These are phyloP conservation scores for Hymenotorrendiella dingleyae DNA, from an alignment of 2,329 filamentous ascomycete genomes.

Conservation along the genomic window DNA sequence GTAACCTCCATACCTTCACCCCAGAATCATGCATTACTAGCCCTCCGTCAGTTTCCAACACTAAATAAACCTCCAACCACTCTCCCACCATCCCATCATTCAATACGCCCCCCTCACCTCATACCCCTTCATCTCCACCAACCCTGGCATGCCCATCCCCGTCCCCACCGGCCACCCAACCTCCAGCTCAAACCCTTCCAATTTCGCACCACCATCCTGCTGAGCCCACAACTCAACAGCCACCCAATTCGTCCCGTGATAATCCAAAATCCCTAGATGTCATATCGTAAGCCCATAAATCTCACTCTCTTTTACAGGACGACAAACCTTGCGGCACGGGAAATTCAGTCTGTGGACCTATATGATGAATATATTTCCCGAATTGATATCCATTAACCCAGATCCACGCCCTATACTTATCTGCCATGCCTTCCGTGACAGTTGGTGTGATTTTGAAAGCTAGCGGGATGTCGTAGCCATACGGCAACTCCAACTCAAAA, in stretches of 20 bases:
- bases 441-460: slow-evolving; percentile 36
- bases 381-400: slow-evolving; percentile 73
- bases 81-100: background rate
- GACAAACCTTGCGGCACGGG: slow-evolving; percentile 66
- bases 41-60: too few relatives aligned
- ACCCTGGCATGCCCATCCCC: background rate
- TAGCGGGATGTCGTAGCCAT: slow-evolving; percentile 53
- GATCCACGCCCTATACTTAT: slow-evolving; percentile 52
- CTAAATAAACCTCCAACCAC: too few relatives aligned
- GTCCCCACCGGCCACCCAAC: background rate
- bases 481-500: slow-evolving; percentile 48
- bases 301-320: too few relatives aligned
- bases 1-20: too few relatives aligned
- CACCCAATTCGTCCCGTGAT: background rate
- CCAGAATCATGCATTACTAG: too few relatives aligned
- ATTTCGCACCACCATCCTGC: background rate
- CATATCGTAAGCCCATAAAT: too few relatives aligned
- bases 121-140: background rate
- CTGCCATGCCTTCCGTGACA: slow-evolving; percentile 33
- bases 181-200: background rate
- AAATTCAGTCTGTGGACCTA: slow-evolving; percentile 67
- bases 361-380: slow-evolving; percentile 56
- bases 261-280: background rate
- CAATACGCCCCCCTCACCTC: background rate
- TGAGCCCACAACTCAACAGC: background rate